Base-by-base conservation (phyloP, 371 early-diverging fungal genomes). In the Mucor indicus region DNA sequence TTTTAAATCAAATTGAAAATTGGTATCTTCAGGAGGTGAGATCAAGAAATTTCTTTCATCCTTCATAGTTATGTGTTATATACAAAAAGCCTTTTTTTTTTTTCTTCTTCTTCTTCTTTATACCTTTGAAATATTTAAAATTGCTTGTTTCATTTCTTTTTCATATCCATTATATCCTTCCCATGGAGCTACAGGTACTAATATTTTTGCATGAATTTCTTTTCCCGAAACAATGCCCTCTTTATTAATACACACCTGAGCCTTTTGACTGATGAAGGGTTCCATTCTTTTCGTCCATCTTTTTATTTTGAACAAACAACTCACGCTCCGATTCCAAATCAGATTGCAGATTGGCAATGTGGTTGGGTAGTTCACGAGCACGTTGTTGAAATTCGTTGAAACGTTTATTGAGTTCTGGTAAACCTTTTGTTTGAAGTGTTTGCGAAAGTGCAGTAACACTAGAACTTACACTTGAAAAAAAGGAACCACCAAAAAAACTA, bases 21-120 rank as follows among this genome's bases (percentile, higher is more conserved):
- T 54, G 16, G 86, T 77, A 39, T 80, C 85, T 51, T 77, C 83
- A 10, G 88, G 88, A 10, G 85, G 86, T 17, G 75, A 57, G 19
- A 80, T 67, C 39, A 80, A 44, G 38, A 87, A 81, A 53, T 85
- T 85, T n/a, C 85, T 69, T 40, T 81, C 74, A 55, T 87, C 84
- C 81, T 86, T 23, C 17, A 21, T 38, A 20, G 44, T 12, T 30
- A 49, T 22, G 8, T 6, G 39, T 25, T 35, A 51, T 25, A 15
- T 23, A 43, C 24, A n/a, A n/a, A n/a, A n/a, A n/a, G n/a, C n/a
- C n/a, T n/a, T n/a, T n/a, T n/a, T n/a, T 23, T 29, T 37, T 15
- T 8, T 24, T 29, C 33, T n/a, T 22, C 16, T 9, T 13, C 16
- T 32, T 42, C 19, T 17, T 13, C 10, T 23, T 24, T 9, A 2